A percentile compares a stretch with the other conserved stretches of the same genome.
phyloP scores from a whole-genome alignment of 805 yeast species.

The Kurtzmaniella fragi region DNA sequence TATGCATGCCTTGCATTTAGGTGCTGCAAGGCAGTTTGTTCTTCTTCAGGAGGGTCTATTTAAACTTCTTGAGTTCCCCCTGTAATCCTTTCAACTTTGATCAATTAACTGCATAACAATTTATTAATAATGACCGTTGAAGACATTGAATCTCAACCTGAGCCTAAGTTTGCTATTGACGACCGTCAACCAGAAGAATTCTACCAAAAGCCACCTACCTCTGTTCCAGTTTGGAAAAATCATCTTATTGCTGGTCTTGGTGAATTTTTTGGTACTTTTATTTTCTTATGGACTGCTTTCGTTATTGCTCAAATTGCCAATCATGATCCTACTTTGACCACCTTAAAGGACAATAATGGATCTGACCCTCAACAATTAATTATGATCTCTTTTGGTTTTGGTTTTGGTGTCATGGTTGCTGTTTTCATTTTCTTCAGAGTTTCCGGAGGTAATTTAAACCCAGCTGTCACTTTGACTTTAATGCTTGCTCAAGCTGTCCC shows the following conservation, averaged over 20 bases:
- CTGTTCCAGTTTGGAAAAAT: slow-evolving; percentile 31
- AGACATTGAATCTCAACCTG: slow-evolving; percentile 16
- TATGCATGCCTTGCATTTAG: neutral
- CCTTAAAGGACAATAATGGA: slow-evolving; percentile 20
- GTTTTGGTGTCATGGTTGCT: slow-evolving; percentile 75
- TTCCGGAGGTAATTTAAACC: slow-evolving; percentile 88
- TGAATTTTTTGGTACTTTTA: slow-evolving; percentile 83
- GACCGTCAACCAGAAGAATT: slow-evolving; percentile 13
- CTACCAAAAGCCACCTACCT: slow-evolving; percentile 13
- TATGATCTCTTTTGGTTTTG: slow-evolving; percentile 84
- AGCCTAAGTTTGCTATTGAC: slow-evolving; percentile 15
- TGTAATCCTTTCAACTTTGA: neutral
- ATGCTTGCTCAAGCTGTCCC: slow-evolving; percentile 70
- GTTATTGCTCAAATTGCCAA: slow-evolving; percentile 83
- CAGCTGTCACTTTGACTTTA: slow-evolving; percentile 76
- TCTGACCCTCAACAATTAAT: slow-evolving; percentile 63
- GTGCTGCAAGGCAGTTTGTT: neutral
- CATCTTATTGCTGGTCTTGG: slow-evolving; percentile 67
- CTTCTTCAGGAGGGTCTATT: neutral
- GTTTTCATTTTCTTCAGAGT: slow-evolving; percentile 67
- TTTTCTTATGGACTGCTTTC: slow-evolving; percentile 77
- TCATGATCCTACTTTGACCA: slow-evolving; percentile 38
- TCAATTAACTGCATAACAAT: neutral
- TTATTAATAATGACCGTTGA: slow-evolving; percentile 12
- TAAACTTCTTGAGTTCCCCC: neutral